Base-by-base conservation (phyloP, 805 yeast species). In the Wickerhamomyces queroliae region DNA sequence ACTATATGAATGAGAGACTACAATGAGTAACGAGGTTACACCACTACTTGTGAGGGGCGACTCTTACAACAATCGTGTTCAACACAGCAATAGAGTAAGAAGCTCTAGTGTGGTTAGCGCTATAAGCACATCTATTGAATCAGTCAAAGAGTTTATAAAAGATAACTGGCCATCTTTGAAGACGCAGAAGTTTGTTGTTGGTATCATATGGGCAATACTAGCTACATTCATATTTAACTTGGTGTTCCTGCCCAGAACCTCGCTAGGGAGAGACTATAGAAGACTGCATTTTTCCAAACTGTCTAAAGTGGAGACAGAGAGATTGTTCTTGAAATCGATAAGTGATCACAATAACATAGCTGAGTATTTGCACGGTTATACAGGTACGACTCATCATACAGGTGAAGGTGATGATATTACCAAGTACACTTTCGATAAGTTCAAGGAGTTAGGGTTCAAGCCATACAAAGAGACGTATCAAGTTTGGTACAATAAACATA, bases 171-270 rank as follows among this genome's bases (percentile, higher is more conserved):
- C 53, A 22, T 52, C 50, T 5, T 39, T 44, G 19, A 44, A 48
- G 9, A 42, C 53, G 2, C 35, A 41, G 23, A 44, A 49, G 20
- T 49, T 52, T 38, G 35, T 47, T 4, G 58, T 57, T 0, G 46
- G 49, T 6, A 25, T 48, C 3, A 29, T 51, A 3, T 55, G 57
- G 57, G 56, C 52, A 1, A 4, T 50, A 2, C 30, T 51, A 15
- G 58, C 38, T 37, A 59, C 48, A 13, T 57, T 28, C 22, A 52
- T 38, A 34, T 78, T 84, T 54, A 76, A 84, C 30, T 64, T 86
- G 36, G 76, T 82, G 0, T 89, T 89, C 56, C 66, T 88, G 13
- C 96, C 96, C 2, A 61, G 96, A 41, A 86, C 97, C 1, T 85
- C 95, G 2, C 64, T 87, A 16, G 77, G 83, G 36, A 66, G 95